Evolutionary conservation across 148 eudicot genomes (phyloP).

Genomic region (Chenopodium album): DNA sequence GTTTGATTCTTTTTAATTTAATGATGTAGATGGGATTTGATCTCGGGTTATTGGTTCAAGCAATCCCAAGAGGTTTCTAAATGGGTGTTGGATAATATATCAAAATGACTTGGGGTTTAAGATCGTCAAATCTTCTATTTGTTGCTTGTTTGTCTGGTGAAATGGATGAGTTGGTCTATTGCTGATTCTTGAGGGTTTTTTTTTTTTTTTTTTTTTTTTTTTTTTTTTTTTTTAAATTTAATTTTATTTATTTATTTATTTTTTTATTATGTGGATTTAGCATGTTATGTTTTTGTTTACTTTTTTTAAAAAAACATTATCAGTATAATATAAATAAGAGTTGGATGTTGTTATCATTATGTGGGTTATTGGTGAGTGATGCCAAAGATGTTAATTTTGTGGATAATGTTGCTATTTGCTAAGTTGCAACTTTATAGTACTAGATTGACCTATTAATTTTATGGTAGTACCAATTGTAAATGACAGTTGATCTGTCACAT

Average conservation of each 20-base stretch:
- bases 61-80: too few species aligned
- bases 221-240: too few species aligned
- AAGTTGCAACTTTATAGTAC: conserved; percentile 6
- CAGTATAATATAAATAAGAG: not conserved
- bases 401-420: conserved; percentile 9
- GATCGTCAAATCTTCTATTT: not conserved
- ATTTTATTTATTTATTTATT: not conserved
- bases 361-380: conserved; percentile 7
- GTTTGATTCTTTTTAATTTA: not conserved
- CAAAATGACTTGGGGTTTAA: not conserved
- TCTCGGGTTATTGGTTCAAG: not conserved
- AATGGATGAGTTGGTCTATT: not conserved
- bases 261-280: not conserved
- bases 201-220: too few species aligned
- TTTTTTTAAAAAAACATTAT: not conserved
- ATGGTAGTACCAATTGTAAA: conserved; percentile 3
- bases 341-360: conserved; percentile 11
- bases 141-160: conserved; percentile 11
- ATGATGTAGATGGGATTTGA: not conserved
- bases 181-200: not conserved
- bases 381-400: conserved; percentile 12
- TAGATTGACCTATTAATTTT: not conserved
- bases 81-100: not conserved
- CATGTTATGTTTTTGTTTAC: not conserved
- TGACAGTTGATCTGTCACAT: not conserved